phyloP scores from a whole-genome alignment of 2,329 filamentous ascomycete species.

The Tolypocladium paradoxum region DNA sequence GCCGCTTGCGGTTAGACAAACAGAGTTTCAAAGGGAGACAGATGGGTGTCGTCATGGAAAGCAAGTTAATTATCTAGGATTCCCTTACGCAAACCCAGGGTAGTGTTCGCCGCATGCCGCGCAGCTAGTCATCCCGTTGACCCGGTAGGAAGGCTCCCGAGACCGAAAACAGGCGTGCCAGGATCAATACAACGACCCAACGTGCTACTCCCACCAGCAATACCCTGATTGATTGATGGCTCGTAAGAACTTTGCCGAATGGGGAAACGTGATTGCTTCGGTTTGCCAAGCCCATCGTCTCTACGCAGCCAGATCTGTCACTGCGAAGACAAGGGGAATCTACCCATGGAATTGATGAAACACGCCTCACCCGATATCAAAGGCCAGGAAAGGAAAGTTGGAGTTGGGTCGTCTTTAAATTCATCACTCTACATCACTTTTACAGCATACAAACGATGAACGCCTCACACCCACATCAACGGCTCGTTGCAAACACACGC shows the following conservation, averaged over 20 bases:
- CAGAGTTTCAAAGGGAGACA: too few relatives aligned
- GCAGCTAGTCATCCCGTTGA: too few relatives aligned
- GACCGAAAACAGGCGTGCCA: too few relatives aligned
- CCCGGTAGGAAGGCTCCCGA: too few relatives aligned
- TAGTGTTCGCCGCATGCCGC: too few relatives aligned
- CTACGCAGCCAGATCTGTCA: background rate
- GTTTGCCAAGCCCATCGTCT: background rate
- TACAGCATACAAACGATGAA: background rate
- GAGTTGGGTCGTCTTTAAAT: background rate
- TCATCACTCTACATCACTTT: background rate
- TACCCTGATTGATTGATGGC: background rate
- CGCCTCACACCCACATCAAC: background rate
- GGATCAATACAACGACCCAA: too few relatives aligned
- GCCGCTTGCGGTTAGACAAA: background rate
- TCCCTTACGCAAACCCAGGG: too few relatives aligned
- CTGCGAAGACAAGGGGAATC: background rate
- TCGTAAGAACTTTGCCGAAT: background rate
- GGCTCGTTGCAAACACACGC: background rate
- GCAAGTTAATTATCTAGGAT: too few relatives aligned
- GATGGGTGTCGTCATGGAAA: too few relatives aligned
- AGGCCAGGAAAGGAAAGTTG: background rate
- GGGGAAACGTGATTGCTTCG: background rate
- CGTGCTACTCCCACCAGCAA: too few relatives aligned
- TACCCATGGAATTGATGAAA: background rate
- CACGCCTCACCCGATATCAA: background rate